Conservation (phyloP, 495 filamentous ascomycete species). For the Talaromyces liani region DNA sequence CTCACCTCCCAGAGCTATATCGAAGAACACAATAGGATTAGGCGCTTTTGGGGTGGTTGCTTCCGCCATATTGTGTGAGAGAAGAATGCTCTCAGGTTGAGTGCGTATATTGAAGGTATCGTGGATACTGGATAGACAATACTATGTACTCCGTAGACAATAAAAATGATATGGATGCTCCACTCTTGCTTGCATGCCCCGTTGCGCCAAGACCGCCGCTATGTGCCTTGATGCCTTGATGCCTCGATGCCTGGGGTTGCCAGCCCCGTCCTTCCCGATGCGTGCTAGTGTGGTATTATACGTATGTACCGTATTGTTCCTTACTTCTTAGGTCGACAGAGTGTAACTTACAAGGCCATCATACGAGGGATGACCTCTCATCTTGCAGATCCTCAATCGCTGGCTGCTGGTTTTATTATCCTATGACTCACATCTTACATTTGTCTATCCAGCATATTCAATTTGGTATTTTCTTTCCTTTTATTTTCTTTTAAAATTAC, state of each 20-base stretch:
- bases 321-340: background rate
- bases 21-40: slow-evolving; percentile 82
- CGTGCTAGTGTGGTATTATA: background rate
- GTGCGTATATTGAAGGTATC: background rate
- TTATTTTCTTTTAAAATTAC: background rate
- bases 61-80: background rate
- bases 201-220: background rate
- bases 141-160: too few species aligned
- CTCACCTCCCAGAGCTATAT: slow-evolving; percentile 84
- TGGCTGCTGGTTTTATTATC: background rate
- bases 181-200: background rate
- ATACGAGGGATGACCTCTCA: background rate
- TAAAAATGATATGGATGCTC: background rate
- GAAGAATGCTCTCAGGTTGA: background rate
- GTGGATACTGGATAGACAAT: background rate
- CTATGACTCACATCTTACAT: too few species aligned
- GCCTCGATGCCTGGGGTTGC: background rate
- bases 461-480: background rate
- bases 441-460: background rate
- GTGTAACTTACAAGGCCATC: background rate
- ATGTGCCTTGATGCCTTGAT: background rate
- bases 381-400: background rate
- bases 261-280: background rate
- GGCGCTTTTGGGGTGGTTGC: background rate
- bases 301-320: background rate